phyloP scores from a whole-genome alignment of 805 yeast genomes.

The Candida ipomoeae region DNA sequence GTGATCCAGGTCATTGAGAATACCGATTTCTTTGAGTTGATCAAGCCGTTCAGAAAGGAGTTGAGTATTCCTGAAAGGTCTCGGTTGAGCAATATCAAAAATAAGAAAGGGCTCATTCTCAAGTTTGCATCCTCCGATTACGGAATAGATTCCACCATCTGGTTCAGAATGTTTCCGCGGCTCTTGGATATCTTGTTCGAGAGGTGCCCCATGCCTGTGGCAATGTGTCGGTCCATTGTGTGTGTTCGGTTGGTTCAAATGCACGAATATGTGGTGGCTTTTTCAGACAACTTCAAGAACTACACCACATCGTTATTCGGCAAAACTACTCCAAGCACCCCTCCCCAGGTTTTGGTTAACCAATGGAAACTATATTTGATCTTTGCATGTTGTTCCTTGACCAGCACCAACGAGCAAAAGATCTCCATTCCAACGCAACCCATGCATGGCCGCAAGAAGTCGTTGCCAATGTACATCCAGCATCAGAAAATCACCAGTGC shows the following conservation, averaged over 20 bases:
- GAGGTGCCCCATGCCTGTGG: constrained; percentile 88
- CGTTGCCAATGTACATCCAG: constrained; percentile 77
- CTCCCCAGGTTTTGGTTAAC: constrained; percentile 69
- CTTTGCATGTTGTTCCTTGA: constrained; percentile 87
- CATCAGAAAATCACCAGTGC: constrained; percentile 93
- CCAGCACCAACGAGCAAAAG: constrained; percentile 84
- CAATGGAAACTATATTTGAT: constrained; percentile 89
- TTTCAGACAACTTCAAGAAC: constrained; percentile 44
- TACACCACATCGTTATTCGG: constrained; percentile 36
- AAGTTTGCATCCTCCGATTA: constrained; percentile 85
- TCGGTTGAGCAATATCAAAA: constrained; percentile 60
- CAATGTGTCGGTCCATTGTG: constrained; percentile 84
- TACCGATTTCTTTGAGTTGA: constrained; percentile 60
- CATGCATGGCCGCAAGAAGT: constrained; percentile 65
- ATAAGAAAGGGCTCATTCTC: constrained; percentile 63
- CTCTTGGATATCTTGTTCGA: constrained; percentile 68
- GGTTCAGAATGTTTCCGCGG: constrained; percentile 86
- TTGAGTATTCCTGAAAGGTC: constrained; percentile 75
- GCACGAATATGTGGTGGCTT: constrained; percentile 60
- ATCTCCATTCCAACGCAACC: constrained; percentile 48
- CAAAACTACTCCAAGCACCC: constrained; percentile 27
- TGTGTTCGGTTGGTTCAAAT: constrained; percentile 86
- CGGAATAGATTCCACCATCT: constrained; percentile 93
- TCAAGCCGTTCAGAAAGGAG: constrained; percentile 47
- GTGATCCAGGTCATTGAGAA: constrained; percentile 72